A percentile compares a stretch with the other conserved stretches of the same genome.
These are phyloP conservation scores for Ophiostoma piceae DNA, from an alignment of 2,329 filamentous ascomycete genomes.

Conservation along the genomic window DNA sequence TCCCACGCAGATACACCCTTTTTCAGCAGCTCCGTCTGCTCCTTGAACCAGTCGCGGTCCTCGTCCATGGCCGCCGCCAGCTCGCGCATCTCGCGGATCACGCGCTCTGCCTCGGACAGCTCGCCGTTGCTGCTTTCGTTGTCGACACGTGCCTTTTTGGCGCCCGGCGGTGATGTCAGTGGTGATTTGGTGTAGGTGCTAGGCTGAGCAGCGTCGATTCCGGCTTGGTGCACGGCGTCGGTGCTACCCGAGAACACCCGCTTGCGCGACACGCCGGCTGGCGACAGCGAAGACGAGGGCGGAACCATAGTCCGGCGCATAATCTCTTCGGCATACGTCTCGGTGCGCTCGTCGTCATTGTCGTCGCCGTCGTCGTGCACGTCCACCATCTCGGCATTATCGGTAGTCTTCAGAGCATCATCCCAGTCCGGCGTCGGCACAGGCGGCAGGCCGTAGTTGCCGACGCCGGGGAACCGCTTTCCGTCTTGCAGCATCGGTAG, in stretches of 20 bases:
- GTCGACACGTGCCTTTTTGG: slow-evolving; percentile 23
- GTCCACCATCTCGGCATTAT: neutral
- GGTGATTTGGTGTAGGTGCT: neutral
- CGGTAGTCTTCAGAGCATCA: neutral
- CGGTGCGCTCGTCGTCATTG: neutral
- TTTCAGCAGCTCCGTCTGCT: slow-evolving; percentile 41
- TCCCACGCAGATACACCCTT: slow-evolving; percentile 24
- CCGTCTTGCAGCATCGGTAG: slow-evolving; percentile 39
- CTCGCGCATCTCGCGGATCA: slow-evolving; percentile 41
- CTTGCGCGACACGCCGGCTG: slow-evolving; percentile 19
- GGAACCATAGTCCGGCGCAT: slow-evolving; percentile 13
- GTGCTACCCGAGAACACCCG: slow-evolving; percentile 18
- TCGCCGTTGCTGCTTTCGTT: slow-evolving; percentile 6
- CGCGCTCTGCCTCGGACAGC: slow-evolving; percentile 31
- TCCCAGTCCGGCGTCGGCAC: slow-evolving; percentile 17
- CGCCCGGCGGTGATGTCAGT: neutral
- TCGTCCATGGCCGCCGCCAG: slow-evolving; percentile 44
- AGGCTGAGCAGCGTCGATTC: neutral
- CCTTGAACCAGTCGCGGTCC: slow-evolving; percentile 43
- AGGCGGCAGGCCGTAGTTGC: slow-evolving; percentile 36
- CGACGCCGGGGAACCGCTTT: slow-evolving; percentile 38
- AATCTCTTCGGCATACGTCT: slow-evolving; percentile 22
- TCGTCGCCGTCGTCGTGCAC: neutral
- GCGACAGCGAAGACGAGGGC: neutral
- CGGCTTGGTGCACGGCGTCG: neutral